Base-by-base conservation (phyloP, 768 basidiomycete species). In the Suillus alpinus region DNA sequence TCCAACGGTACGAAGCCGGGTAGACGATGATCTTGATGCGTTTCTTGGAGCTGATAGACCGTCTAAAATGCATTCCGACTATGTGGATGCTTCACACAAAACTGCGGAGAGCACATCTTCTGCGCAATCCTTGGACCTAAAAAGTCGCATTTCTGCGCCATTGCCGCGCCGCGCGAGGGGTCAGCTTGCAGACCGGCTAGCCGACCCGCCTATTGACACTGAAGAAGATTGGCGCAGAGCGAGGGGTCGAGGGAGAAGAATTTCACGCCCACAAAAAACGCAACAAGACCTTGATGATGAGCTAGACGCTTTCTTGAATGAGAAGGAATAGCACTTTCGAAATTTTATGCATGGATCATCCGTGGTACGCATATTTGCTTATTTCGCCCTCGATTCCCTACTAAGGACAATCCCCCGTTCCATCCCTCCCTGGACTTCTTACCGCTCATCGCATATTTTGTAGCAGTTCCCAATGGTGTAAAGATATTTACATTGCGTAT, bases 201-300 rank as follows among this genome's bases (percentile, higher is more conserved):
- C 59, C 36, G 64, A 66, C 40, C 31, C 55, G 61, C 29, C 65
- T 68, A 61, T 61, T 62, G 64, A 40, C 65, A 40, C 65, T 61
- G 66, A 60, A 59, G 63, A 71, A 60, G 69, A 67, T 37, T 62
- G 64, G 60, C 58, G 68, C 67, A 65, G 69, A 63, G 64, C 62
- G 66, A 68, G 64, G 63, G 67, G 73, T 66, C 68, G 76, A 59
- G 72, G 76, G 41, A 76, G 81, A 47, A 77, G 78, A 60, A 70
- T 71, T 61, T 69, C 73, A 16, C 77, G 80, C 12, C 76, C 80
- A 26, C 80, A 71, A 60, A 86, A 85, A 72, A 89, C 84, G 0
- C 86, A 86, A 69, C 83, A 89, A 73, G 90, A 94, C 66, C 77
- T 94, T 40, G 92, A 94, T 63, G 90, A 87, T 53, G 92, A 94